phyloP scores from a whole-genome alignment of 2,329 filamentous ascomycete species.

The Xylariaceae sp. region DNA sequence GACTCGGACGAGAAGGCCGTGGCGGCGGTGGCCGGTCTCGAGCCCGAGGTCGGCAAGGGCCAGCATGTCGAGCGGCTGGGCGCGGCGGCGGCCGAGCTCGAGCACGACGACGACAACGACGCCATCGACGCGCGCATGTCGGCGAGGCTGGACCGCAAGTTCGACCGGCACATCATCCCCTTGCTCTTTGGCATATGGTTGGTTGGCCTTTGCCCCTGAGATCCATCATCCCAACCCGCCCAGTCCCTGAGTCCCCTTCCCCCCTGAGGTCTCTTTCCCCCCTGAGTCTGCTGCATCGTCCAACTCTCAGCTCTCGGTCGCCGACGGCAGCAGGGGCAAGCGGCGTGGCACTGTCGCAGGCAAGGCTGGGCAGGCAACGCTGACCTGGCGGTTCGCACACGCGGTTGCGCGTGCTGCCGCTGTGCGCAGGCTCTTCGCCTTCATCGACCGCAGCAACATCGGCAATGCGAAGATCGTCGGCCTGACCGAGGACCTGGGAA shows the following conservation, averaged over 20 bases:
- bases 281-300: no score
- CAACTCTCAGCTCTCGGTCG: no score
- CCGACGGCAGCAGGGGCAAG: no score
- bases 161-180: slow-evolving; percentile 16
- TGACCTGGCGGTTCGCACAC: neutral
- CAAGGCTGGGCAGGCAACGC: no score
- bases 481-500: slow-evolving; percentile 31
- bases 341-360: no score
- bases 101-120: neutral
- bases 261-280: neutral
- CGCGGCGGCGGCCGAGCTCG: no score
- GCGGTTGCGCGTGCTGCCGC: neutral
- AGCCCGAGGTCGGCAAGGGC: no score
- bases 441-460: slow-evolving; percentile 44
- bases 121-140: slow-evolving; percentile 8
- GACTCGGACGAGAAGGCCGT: no score
- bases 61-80: no score
- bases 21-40: no score
- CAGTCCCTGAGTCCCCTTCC: neutral
- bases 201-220: no score
- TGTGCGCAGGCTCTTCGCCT: slow-evolving; percentile 20
- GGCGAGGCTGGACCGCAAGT: slow-evolving; percentile 12
- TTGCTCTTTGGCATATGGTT: slow-evolving; percentile 19
- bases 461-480: slow-evolving; percentile 32
- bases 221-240: no score